Conservation (phyloP, 2,329 filamentous ascomycete species). For the Pestalotiopsis sp. region DNA sequence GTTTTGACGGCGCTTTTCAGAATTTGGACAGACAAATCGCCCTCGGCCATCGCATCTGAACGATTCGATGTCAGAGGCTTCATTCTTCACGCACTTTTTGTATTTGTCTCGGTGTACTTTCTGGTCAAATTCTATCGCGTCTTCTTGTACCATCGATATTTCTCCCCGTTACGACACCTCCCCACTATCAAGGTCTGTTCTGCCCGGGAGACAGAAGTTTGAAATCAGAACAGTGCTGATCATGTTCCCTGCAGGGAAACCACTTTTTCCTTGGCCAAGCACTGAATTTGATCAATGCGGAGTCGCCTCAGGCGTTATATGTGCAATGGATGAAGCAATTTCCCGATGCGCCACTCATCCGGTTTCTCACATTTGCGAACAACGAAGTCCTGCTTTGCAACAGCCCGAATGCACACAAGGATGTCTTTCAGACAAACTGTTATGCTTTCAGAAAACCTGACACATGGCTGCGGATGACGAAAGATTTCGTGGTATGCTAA, state of each 20-base stretch:
- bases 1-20: not conserved
- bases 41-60: not conserved
- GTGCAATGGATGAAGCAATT: constrained; percentile 23
- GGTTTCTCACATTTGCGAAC: constrained; percentile 26
- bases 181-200: constrained; percentile 16
- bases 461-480: constrained; percentile 22
- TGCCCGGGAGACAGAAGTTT: not conserved
- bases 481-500: constrained; percentile 18
- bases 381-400: constrained; percentile 26
- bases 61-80: not conserved
- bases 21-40: not conserved
- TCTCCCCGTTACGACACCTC: constrained; percentile 18
- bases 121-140: constrained; percentile 13
- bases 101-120: constrained; percentile 15
- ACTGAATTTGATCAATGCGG: constrained; percentile 16
- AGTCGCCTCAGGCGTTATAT: constrained; percentile 17
- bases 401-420: constrained; percentile 20
- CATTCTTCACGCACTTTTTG: not conserved
- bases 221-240: not conserved
- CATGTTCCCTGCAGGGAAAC: constrained; percentile 14
- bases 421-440: constrained; percentile 29
- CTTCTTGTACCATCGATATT: constrained; percentile 18
- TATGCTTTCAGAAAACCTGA: constrained; percentile 1
- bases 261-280: constrained; percentile 23
- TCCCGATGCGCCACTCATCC: constrained; percentile 26